Evolutionary conservation across 495 filamentous ascomycete species (phyloP).

Genomic region (Penicillium roqueforti): DNA sequence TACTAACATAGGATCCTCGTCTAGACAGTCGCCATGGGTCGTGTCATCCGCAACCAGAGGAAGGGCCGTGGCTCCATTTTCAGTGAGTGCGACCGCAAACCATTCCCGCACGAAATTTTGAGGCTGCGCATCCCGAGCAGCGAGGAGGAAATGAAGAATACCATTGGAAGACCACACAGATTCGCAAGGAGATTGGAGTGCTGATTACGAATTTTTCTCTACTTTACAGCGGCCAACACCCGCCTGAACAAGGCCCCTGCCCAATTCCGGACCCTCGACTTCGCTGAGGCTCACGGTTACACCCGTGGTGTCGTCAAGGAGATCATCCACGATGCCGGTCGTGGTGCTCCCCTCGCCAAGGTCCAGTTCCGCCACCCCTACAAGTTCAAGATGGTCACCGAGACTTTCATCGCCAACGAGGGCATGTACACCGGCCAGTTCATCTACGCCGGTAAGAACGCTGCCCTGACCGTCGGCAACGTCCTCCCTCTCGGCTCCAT

Average conservation of each 20-base stretch:
- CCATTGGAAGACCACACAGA: slow-evolving; percentile 14
- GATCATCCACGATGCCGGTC: slow-evolving; percentile 97
- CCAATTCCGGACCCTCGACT: slow-evolving; percentile 94
- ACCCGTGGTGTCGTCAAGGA: slow-evolving; percentile 95
- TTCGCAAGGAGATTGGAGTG: slow-evolving; percentile 24
- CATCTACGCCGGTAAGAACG: slow-evolving; percentile 99
- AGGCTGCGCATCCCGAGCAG: slow-evolving; percentile 10
- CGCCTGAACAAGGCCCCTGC: slow-evolving; percentile 88
- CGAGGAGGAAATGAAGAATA: slow-evolving; percentile 12
- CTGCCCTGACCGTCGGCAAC: slow-evolving; percentile 91
- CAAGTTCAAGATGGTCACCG: slow-evolving; percentile 83
- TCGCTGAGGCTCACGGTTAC: slow-evolving; percentile 93
- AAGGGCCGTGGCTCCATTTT: slow-evolving; percentile 99
- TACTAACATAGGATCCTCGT: slow-evolving; percentile 38
- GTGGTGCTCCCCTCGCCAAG: slow-evolving; percentile 94
- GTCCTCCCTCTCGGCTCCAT: slow-evolving; percentile 88
- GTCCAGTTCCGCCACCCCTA: slow-evolving; percentile 93
- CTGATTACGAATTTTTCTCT: slow-evolving; percentile 41
- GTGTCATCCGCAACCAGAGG: slow-evolving; percentile 94
- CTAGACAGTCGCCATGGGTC: slow-evolving; percentile 60
- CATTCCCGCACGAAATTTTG: slow-evolving; percentile 17
- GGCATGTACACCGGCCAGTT: slow-evolving; percentile 99
- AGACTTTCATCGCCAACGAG: slow-evolving; percentile 99
- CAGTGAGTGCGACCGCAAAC: slow-evolving; percentile 60
- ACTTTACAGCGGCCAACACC: slow-evolving; percentile 66